Conservation (phyloP, 768 basidiomycete genomes). For the Lactarius tabidus region DNA sequence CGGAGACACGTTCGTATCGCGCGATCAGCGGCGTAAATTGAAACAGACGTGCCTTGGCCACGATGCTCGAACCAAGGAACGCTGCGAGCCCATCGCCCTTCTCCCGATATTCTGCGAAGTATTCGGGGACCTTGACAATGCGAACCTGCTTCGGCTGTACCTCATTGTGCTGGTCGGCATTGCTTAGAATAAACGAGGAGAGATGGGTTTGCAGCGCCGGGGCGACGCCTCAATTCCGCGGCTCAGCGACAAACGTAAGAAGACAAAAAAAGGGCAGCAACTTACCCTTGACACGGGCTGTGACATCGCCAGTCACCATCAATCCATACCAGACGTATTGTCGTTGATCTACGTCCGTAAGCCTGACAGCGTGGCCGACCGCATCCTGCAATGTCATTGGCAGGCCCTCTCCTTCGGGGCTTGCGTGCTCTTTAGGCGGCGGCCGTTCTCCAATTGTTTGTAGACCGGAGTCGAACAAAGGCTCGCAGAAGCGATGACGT, state of each 20-base stretch:
- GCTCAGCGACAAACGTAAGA: slow-evolving; percentile 11
- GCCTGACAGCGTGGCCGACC: slow-evolving; percentile 57
- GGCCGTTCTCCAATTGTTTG: slow-evolving; percentile 34
- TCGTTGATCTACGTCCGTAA: slow-evolving; percentile 60
- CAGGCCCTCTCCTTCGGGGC: slow-evolving; percentile 29
- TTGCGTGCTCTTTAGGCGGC: slow-evolving; percentile 15
- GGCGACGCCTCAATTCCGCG: slow-evolving; percentile 32
- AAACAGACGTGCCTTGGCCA: slow-evolving; percentile 61
- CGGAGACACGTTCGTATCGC: slow-evolving; percentile 7
- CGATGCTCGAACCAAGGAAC: slow-evolving; percentile 77
- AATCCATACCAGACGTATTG: slow-evolving; percentile 74
- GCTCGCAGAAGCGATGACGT: slow-evolving; percentile 87
- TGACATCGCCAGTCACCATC: slow-evolving; percentile 76
- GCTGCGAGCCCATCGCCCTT: slow-evolving; percentile 77
- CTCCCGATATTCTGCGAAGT: slow-evolving; percentile 87
- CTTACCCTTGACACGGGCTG: slow-evolving; percentile 66
- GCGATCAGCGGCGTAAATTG: background rate
- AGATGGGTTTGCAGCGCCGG: slow-evolving; percentile 68
- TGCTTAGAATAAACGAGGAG: slow-evolving; percentile 54
- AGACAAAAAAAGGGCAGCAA: slow-evolving; percentile 7
- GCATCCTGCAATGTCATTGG: slow-evolving; percentile 58
- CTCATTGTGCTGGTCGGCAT: slow-evolving; percentile 62
- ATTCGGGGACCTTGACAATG: slow-evolving; percentile 72
- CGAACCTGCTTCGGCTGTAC: slow-evolving; percentile 65
- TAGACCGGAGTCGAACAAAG: slow-evolving; percentile 71